Base-by-base conservation (phyloP, 2,329 filamentous ascomycete genomes). In the Penicillium sp. region DNA sequence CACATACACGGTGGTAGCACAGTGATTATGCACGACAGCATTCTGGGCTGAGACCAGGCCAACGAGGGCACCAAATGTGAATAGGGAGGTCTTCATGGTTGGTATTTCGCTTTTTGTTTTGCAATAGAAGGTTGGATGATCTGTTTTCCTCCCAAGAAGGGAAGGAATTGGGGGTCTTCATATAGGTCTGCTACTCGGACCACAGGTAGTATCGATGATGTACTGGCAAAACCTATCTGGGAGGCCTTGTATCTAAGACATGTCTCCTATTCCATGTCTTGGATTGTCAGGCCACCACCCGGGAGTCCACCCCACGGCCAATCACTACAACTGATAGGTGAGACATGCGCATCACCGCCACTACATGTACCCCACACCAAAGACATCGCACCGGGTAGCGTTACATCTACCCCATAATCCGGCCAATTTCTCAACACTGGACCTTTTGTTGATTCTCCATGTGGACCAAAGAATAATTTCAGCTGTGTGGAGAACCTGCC, bases 11-110 rank as follows among this genome's bases (percentile, higher is more conserved):
- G 64, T 13, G 36, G 57, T 51, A 16, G 27, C 51, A 61, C 64
- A 67, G 54, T 66, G 50, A 48, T 67, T 67, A 25, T 65, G 4
- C 47, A 67, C 65, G 40, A 63, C 38, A 21, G 65, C 64, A 59
- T 64, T 62, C 52, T 67, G 65, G 54, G 64, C 65, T 13, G 62
- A 61, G 38, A 41, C 60, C 23, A 66, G 46, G 54, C 64, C 60
- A n/a, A 65, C 34, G 36, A 67, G 36, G 52, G 59, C 58, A 58
- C 55, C 23, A 27, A 66, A 53, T 55, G 58, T 25, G 34, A 67
- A 51, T 23, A 65, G 13, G 23, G 60, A 60, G 46, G 46, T 52
- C 61, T 66, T 66, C 65, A 66, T 66, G 9, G 31, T 61, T 47
- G 49, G 23, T 50, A 48, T 53, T 57, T 43, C 3, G 36, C 16